Base-by-base conservation (phyloP, 176 grass and related monocot genomes). In the Echinochloa phyllopogon region DNA sequence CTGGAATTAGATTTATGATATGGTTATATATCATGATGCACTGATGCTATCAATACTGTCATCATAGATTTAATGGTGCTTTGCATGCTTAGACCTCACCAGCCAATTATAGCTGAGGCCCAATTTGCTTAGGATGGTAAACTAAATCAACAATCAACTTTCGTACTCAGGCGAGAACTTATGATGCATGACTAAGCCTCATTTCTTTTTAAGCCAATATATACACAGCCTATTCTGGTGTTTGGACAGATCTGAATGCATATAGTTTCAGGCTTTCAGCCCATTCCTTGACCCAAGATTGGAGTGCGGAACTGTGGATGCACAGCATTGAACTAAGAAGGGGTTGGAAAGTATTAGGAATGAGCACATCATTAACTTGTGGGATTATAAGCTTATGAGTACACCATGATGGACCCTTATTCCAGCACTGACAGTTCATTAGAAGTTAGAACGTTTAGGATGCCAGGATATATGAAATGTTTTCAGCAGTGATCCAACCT, bases 241-340 rank as follows among this genome's bases (percentile, higher is more conserved):
- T 27, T 61, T 15, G 18, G 63, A 62, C 75, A 65, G 44, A 65
- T 66, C 27, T 37, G 60, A 37, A 38, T 66, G 43, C 27, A 39
- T 50, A 39, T 52, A 51, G 29, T 66, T 80, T 51, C 27, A 66
- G 27, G 40, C 15, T 66, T 80, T 51, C 27, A 66, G 27, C 56
- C 15, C 51, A 36, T 51, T 45, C 1, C 41, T 59, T 70, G 3
- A 20, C 21, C 33, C 63, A 80, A 25, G 6, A 69, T 40, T 59
- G 36, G 20, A 53, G 6, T 68, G 21, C 1, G 2, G 21, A 38
- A 53, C 3, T 68, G 21, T 0, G 4, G 21, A 38, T 51, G 6
- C 29, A 80, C 18, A 53, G 0, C 2, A 51, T 49, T 8, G 7
- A 53, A 6, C 63, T 69, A 81, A 24, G 37, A 67, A 25, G 13